Base-by-base conservation (phyloP, 176 grass and related monocot species). In the Hsuehochloa calcarea region DNA sequence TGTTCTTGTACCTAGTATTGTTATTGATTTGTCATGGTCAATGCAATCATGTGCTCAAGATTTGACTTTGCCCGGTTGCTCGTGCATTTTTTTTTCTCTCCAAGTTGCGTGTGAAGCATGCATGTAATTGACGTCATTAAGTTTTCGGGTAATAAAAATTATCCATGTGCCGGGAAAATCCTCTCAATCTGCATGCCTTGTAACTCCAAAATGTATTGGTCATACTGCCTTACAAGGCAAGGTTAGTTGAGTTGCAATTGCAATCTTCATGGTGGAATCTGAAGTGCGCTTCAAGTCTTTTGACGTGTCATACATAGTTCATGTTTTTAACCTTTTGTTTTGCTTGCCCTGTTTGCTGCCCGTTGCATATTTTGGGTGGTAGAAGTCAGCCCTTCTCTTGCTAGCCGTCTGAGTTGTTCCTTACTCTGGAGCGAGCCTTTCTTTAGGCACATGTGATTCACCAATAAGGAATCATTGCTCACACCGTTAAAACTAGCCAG, bases 21-120 rank as follows among this genome's bases (percentile, higher is more conserved):
- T 23, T 40, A 27, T 74, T 37, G 27, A 35, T 80, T 81, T 54
- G 66, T 44, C 38, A 17, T 26, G 82, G 59, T 83, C 84, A 83
- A 87, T 50, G 68, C 79, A 7, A 82, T 77, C 64, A 82, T 70
- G 83, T 87, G 70, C 31, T 46, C 8, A 19, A 8, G 62, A 34
- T 78, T 25, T 75, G 88, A 89, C 77, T 85, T 89, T 81, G 22
- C 27, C 29, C 52, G 15, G 16, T 0, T n/a, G 14, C 45, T 43
- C 40, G 23, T 44, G 22, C 35, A 8, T n/a, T 58, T 49, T 49
- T 8, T 60, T 43, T 43, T 0, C 55, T 88, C 41, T 41, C 39
- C 3, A 64, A 43, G 3, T 29, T 37, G 67, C 77, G 73, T 11
- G 39, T 44, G 8, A 43, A 37, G 46, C 73, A 58, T 31, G 37